phyloP scores from a whole-genome alignment of 148 eudicot species.

The Cornus controversa region DNA sequence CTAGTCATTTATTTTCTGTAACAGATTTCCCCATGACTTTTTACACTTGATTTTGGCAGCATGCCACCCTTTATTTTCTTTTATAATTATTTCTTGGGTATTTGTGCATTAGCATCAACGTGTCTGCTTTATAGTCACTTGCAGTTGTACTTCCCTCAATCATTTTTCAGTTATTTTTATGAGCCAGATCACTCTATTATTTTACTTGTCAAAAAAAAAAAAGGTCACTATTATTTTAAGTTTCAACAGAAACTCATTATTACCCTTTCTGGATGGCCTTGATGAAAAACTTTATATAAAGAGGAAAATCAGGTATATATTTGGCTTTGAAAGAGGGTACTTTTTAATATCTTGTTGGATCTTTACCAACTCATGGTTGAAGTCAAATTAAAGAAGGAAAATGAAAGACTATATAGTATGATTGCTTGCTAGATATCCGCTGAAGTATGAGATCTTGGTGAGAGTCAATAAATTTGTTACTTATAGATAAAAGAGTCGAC shows the following conservation, averaged over 20 bases:
- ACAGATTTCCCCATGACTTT: neutral
- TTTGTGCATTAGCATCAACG: too few species aligned
- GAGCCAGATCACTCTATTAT: neutral
- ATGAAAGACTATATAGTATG: neutral
- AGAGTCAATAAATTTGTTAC: neutral
- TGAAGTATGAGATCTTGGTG: neutral
- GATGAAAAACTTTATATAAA: neutral
- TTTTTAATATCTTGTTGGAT: neutral
- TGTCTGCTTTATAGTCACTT: neutral
- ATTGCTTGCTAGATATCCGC: slow-evolving; percentile 1
- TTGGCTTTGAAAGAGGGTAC: neutral
- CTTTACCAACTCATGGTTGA: neutral
- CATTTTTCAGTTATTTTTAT: neutral
- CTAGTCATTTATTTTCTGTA: neutral
- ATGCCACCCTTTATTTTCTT: neutral
- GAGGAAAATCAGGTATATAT: neutral
- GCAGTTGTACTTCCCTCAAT: neutral
- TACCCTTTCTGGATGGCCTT: neutral
- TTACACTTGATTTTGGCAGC: too few species aligned
- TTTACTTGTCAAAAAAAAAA: too few species aligned
- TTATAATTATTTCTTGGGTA: neutral
- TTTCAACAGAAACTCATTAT: neutral
- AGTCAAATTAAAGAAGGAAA: neutral
- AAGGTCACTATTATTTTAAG: neutral
- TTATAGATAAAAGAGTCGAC: too few species aligned